phyloP scores from a whole-genome alignment of 1,284 basidiomycete genomes.

The Papiliotrema terrestris region DNA sequence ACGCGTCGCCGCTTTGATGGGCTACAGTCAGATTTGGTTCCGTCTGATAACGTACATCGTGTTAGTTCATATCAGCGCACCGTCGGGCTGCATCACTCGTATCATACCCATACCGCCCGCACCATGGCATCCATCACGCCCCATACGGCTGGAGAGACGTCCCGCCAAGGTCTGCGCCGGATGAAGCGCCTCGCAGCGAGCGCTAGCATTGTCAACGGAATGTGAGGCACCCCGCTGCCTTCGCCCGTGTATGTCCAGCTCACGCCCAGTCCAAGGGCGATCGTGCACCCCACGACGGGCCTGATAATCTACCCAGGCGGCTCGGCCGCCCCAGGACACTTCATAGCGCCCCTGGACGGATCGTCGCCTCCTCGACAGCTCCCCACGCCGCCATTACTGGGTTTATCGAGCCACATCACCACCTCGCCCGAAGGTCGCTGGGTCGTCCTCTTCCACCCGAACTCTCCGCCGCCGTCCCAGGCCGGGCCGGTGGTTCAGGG shows the following conservation, averaged over 20 bases:
- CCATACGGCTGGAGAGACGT: constrained; percentile 1
- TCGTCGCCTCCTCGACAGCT: constrained; percentile 19
- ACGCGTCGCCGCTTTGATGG: too few relatives aligned
- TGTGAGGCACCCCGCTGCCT: background rate
- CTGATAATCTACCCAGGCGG: constrained; percentile 16
- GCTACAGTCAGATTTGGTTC: too few relatives aligned
- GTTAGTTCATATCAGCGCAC: too few relatives aligned
- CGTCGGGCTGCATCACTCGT: too few relatives aligned
- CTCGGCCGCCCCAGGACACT: constrained; percentile 8
- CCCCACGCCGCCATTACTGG: constrained; percentile 17
- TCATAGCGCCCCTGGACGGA: constrained; percentile 14
- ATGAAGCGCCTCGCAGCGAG: background rate
- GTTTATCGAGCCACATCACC: constrained; percentile 17
- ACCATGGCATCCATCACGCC: too few relatives aligned
- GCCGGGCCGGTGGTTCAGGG: too few relatives aligned
- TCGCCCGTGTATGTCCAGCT: background rate
- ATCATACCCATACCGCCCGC: too few relatives aligned
- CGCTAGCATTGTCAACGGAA: background rate
- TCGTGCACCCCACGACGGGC: constrained; percentile 14
- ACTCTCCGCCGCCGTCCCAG: too few relatives aligned
- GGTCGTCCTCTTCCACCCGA: constrained; percentile 29
- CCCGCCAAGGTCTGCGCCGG: background rate
- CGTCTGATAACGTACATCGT: too few relatives aligned
- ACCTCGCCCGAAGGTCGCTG: constrained; percentile 36
- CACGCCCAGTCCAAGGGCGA: background rate